Base-by-base conservation (phyloP, 768 basidiomycete genomes). In the Trametes sanguinea region DNA sequence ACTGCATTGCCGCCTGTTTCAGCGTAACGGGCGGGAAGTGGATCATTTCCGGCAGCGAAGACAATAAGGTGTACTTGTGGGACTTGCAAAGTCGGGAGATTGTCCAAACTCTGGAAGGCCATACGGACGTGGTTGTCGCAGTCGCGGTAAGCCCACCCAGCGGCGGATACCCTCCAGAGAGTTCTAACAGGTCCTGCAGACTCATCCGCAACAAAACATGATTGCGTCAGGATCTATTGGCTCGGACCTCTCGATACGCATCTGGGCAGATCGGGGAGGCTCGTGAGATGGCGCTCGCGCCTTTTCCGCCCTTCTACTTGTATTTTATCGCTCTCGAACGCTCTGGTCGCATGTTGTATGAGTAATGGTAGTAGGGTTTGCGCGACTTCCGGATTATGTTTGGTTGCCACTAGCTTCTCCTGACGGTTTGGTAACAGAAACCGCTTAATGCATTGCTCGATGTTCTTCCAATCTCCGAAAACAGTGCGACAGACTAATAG, bases 41-140 rank as follows among this genome's bases (percentile, higher is more conserved):
- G 91, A 91, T 98, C 65, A 85, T 97, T 1, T 85, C 91, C 0
- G 96, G 96, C 0, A 90, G 88, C 69, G 96, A 98, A 74, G 95
- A 96, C 74, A 81, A 89, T 70, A 95, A 91, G 71, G 83, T 90
- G 27, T 90, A 94, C 62, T 82, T 97, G 8, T 96, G 94, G 92
- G 94, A 98, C 72, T 71, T 98, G 33, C 92, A 95, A 70, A 90
- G 86, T 6, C 81, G 92, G n/a, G 85, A 92, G 70, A 81, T 95
- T 50, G 88, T 94, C 29, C 94, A 95, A 70, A 78, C 86, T 4
- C 78, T 90, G 52, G 85, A 91, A 65, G 88, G 87, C 4, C 94
- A 95, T 73, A 80, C 78, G 54, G 87, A 91, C 71, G 83, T 91
- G 5, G 91, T 95, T 3, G 85, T 94, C 11, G 89, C 92, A 1